A percentile compares a stretch with the other conserved stretches of the same genome.
These are phyloP conservation scores for Collybia sp. DNA, from an alignment of 768 basidiomycete genomes.

Conservation along the genomic window DNA sequence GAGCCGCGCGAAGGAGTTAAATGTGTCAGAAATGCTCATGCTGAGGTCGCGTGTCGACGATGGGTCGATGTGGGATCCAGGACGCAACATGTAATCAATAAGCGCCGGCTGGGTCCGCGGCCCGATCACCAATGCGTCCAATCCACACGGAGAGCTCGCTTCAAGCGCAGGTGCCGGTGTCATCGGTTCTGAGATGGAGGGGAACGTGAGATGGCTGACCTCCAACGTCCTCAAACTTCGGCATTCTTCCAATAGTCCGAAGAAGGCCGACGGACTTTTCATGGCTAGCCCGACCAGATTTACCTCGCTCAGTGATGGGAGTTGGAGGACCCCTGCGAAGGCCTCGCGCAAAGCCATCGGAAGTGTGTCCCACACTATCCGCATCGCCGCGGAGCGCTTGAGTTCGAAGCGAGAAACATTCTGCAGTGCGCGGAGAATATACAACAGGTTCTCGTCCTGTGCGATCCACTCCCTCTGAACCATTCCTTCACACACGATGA, in stretches of 20 bases:
- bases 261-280: slow-evolving; percentile 9
- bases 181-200: not conserved
- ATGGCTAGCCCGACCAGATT: slow-evolving; percentile 15
- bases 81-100: slow-evolving; percentile 17
- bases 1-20: slow-evolving; percentile 18
- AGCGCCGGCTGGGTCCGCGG: slow-evolving; percentile 19
- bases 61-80: slow-evolving; percentile 12
- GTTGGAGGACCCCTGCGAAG: slow-evolving; percentile 11
- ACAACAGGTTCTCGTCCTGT: slow-evolving; percentile 11
- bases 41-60: slow-evolving; percentile 15
- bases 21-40: slow-evolving; percentile 19
- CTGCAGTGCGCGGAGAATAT: slow-evolving; percentile 11
- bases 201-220: slow-evolving; percentile 14
- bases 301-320: slow-evolving; percentile 14
- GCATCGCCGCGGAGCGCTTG: slow-evolving; percentile 14
- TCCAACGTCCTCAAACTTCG: slow-evolving; percentile 13
- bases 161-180: not conserved
- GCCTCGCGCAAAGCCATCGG: slow-evolving; percentile 9
- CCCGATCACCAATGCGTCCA: slow-evolving; percentile 19
- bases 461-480: slow-evolving; percentile 15
- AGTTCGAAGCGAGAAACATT: slow-evolving; percentile 18
- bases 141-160: slow-evolving; percentile 2
- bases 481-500: slow-evolving; percentile 19
- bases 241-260: slow-evolving; percentile 12
- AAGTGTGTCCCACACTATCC: slow-evolving; percentile 14